phyloP scores from a whole-genome alignment of 169 alveolate species.

The Plasmodium fragile region DNA sequence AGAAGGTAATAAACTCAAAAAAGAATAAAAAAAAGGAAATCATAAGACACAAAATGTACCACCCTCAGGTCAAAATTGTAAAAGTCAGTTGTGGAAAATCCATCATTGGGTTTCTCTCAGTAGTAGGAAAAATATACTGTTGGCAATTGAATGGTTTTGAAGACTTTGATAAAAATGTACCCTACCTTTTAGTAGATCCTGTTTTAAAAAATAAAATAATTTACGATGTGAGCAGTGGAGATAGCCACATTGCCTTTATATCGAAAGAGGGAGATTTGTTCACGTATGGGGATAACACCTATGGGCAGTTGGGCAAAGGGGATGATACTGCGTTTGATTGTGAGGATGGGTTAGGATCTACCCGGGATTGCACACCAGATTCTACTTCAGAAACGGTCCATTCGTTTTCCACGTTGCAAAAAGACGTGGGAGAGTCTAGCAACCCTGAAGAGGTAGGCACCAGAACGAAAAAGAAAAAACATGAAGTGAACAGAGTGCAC shows the following conservation, averaged over 20 bases:
- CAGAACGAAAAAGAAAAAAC: neutral
- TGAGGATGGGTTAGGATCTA: neutral
- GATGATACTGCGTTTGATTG: neutral
- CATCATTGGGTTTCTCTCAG: slow-evolving; percentile 53
- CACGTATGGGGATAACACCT: slow-evolving; percentile 62
- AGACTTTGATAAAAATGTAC: slow-evolving; percentile 66
- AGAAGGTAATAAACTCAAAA: neutral
- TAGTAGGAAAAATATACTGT: slow-evolving; percentile 48
- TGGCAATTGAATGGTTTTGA: slow-evolving; percentile 57
- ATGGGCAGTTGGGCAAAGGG: slow-evolving; percentile 61
- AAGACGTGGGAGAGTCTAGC: neutral
- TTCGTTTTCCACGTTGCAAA: neutral
- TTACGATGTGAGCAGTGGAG: slow-evolving; percentile 68
- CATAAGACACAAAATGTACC: slow-evolving; percentile 57
- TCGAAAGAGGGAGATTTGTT: slow-evolving; percentile 72
- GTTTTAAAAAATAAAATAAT: slow-evolving; percentile 54
- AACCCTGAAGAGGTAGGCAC: neutral
- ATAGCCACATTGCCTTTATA: slow-evolving; percentile 37
- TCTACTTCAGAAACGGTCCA: neutral
- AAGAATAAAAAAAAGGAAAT: slow-evolving; percentile 38
- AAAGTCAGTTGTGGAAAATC: slow-evolving; percentile 72
- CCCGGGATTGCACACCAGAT: neutral
- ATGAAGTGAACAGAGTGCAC: slow-evolving; percentile 5
- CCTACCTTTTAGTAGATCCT: slow-evolving; percentile 22
- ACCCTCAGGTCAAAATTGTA: slow-evolving; percentile 61